These are phyloP conservation scores for Cladobotryum protrusum DNA, from an alignment of 2,329 filamentous ascomycete genomes.

Conservation along the genomic window DNA sequence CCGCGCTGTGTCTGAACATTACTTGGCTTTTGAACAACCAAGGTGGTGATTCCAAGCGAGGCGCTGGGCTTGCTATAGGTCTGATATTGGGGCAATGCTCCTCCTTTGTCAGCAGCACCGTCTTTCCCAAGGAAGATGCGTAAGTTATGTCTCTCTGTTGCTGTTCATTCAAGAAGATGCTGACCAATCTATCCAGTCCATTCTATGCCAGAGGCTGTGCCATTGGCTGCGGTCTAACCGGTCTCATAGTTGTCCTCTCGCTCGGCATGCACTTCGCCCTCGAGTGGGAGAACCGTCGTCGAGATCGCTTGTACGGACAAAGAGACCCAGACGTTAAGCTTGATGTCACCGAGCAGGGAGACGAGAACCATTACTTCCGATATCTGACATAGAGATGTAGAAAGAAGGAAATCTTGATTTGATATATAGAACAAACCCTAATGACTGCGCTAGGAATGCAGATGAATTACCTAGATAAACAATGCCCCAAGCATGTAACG, in stretches of 20 bases:
- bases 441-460: background rate
- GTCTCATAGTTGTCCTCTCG: conserved; percentile 11
- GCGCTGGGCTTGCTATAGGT: conserved; percentile 49
- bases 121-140: conserved; percentile 20
- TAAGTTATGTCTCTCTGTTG: conserved; percentile 9
- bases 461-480: background rate
- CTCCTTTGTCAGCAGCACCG: conserved; percentile 22
- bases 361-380: conserved; percentile 14
- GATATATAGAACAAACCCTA: background rate
- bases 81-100: conserved; percentile 23
- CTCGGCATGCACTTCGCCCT: conserved; percentile 13
- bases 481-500: too few relatives aligned
- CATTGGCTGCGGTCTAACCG: conserved; percentile 16
- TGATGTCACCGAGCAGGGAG: conserved; percentile 15
- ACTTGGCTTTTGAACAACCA: conserved; percentile 68
- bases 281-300: conserved; percentile 13
- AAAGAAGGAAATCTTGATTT: background rate
- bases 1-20: conserved; percentile 60
- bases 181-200: conserved; percentile 4
- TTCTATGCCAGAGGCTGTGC: conserved; percentile 15
- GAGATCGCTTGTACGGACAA: conserved; percentile 12
- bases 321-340: conserved; percentile 6
- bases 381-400: conserved; percentile 13
- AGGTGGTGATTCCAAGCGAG: conserved; percentile 58
- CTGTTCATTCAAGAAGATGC: background rate